Percentiles rank a stretch among this genome's conserved stretches.
These are phyloP conservation scores for Trichomonascaceae sp. DNA, from an alignment of 1,139 yeast species.

Conservation along the genomic window DNA sequence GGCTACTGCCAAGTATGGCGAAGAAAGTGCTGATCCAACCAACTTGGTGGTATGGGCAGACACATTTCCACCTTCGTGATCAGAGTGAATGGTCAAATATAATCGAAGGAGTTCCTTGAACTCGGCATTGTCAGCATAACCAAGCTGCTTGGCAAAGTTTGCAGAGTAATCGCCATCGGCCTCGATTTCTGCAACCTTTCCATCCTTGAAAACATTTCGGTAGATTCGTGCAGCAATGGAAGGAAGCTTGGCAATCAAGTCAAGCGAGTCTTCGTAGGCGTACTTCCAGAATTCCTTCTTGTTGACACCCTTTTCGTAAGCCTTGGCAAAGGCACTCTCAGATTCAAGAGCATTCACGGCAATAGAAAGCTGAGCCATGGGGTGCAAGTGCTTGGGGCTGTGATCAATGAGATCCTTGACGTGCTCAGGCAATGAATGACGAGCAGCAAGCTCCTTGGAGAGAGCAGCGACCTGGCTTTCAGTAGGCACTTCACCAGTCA, in stretches of 20 bases:
- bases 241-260: conserved; percentile 61
- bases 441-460: conserved; percentile 52
- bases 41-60: conserved; percentile 97
- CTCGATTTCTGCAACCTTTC: conserved; percentile 71
- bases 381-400: conserved; percentile 53
- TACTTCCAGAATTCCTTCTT: conserved; percentile 66
- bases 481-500: conserved; percentile 59
- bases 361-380: conserved; percentile 67
- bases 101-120: conserved; percentile 90
- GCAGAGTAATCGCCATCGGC: conserved; percentile 83
- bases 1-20: conserved; percentile 88
- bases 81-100: conserved; percentile 93
- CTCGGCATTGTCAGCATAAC: conserved; percentile 73
- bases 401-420: conserved; percentile 47
- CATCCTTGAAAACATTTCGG: conserved; percentile 67
- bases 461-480: conserved; percentile 49
- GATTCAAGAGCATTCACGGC: conserved; percentile 63
- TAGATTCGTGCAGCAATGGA: conserved; percentile 61
- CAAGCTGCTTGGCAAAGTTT: conserved; percentile 81
- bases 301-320: conserved; percentile 61
- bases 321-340: conserved; percentile 54
- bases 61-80: conserved; percentile 99
- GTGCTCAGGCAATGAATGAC: conserved; percentile 52
- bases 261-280: conserved; percentile 59
- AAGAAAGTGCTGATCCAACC: conserved; percentile 93